phyloP scores from a whole-genome alignment of 495 filamentous ascomycete genomes.

The Melanomma pulvis-pyrius region DNA sequence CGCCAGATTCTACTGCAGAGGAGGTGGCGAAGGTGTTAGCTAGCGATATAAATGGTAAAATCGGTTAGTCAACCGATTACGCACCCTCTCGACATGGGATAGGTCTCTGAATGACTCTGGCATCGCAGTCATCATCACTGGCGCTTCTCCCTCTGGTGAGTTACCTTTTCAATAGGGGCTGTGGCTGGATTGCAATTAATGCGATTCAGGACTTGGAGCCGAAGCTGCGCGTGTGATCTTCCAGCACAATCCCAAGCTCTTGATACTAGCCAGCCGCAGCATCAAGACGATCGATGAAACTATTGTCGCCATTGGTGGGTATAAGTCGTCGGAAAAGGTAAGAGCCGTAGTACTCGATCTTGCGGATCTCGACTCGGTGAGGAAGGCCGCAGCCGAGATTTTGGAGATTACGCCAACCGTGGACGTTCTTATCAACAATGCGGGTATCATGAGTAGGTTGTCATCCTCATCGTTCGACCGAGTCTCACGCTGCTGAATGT shows the following conservation, averaged over 20 bases:
- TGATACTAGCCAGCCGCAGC: conserved; percentile 59
- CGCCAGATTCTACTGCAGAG: conserved; percentile 4
- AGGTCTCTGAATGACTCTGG: neutral
- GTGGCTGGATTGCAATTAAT: conserved; percentile 50
- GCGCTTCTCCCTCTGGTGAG: conserved; percentile 57
- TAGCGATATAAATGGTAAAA: conserved; percentile 22
- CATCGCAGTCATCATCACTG: conserved; percentile 34
- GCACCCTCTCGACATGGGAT: neutral
- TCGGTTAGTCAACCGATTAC: conserved; percentile 1
- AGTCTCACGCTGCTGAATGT: neutral
- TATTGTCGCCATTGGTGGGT: conserved; percentile 43
- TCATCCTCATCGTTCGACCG: neutral
- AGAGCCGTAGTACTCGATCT: conserved; percentile 51
- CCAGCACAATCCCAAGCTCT: conserved; percentile 44
- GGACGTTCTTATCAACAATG: conserved; percentile 34
- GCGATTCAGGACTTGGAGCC: conserved; percentile 9
- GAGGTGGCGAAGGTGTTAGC: conserved; percentile 34
- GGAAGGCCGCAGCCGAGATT: conserved; percentile 50
- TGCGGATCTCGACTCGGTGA: conserved; percentile 49
- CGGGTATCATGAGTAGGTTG: conserved; percentile 16
- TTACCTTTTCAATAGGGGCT: conserved; percentile 39
- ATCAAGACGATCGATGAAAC: conserved; percentile 52
- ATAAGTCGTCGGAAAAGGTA: conserved; percentile 44
- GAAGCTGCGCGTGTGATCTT: conserved; percentile 19
- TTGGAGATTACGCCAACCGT: conserved; percentile 36